Base-by-base conservation (phyloP, 441 rosid species). In the Eruca vesicaria region DNA sequence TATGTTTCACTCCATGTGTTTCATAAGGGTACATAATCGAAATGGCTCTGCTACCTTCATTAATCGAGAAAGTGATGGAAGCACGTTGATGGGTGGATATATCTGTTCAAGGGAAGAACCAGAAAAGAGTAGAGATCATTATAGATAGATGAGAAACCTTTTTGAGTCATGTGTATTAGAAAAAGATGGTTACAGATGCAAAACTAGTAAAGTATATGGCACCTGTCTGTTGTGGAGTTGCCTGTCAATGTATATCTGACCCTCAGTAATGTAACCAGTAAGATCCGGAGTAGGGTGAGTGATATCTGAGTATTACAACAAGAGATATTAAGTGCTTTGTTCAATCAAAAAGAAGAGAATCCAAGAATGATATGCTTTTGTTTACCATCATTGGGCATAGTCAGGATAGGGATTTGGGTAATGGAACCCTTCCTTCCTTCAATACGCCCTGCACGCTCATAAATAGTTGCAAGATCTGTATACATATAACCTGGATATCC, bases 401-500 rank as follows among this genome's bases (percentile, higher is more conserved):
- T 96, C 67, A 96, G 85, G 78, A 96, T 96, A 20, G 99, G 99
- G 78, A 96, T 96, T 79, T 96, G 98, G n/a, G 98, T 96, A 72
- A 96, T 96, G 66, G 99, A 96, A 73, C 99, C 99, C 74, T 87
- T 96, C 64, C 98, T 74, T 76, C 99, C 98, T 82, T 96, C 99
- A 80, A 96, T 93, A 66, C 99, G 88, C 66, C 99, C 99, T 55
- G 99, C 99, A 71, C 98, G 96, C 78, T 96, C 99, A 68, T 96
- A 96, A 20, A 96, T 96, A 67, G 96, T 89, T 68, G 99, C 98
- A 85, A 96, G 87, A 94, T 96, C 99, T 43, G 99, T 96, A 64
- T 96, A 96, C 99, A 96, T 96, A 71, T 96, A 96, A 63, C 99
- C 99, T 1, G 98, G 99, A 86, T 96, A 95, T 71, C 99, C 99